Percentiles rank a stretch among this genome's conserved stretches.
phyloP scores from a whole-genome alignment of 441 rosid genomes.

The Dalechampia spathulata region DNA sequence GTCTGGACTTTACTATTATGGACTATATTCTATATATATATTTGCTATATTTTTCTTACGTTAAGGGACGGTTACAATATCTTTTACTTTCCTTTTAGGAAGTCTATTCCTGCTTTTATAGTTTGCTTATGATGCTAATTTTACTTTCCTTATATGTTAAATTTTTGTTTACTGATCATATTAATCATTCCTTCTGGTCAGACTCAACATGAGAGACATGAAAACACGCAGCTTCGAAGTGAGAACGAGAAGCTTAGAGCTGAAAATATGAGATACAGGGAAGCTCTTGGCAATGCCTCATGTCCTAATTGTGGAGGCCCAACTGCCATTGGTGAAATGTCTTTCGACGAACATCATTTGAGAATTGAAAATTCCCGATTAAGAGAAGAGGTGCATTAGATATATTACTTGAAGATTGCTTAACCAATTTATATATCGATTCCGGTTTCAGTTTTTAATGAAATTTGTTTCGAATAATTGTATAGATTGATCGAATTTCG shows the following conservation, averaged over 20 bases:
- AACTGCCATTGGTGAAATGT: constrained; percentile 87
- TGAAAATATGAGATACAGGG: constrained; percentile 74
- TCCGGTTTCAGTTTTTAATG: too few species aligned
- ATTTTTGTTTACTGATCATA: too few species aligned
- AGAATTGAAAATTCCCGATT: constrained; percentile 78
- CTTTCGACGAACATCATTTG: constrained; percentile 88
- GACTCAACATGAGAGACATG: constrained; percentile 88
- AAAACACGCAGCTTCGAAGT: constrained; percentile 65
- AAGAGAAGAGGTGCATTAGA: constrained; percentile 87
- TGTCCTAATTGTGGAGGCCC: constrained; percentile 97
- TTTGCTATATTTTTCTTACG: not conserved
- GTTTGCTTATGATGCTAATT: not conserved
- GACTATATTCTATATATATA: not conserved
- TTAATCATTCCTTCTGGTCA: constrained; percentile 19
- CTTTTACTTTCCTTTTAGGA: constrained; percentile 7
- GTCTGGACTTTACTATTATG: constrained; percentile 2
- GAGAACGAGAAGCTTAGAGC: constrained; percentile 86
- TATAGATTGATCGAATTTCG: constrained; percentile 77
- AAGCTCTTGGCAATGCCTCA: constrained; percentile 76
- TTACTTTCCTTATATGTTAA: not conserved
- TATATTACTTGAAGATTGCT: too few species aligned
- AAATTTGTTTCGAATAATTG: too few species aligned
- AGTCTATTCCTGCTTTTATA: not conserved
- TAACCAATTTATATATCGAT: too few species aligned
- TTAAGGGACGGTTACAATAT: constrained; percentile 13